Evolutionary conservation across 2,329 filamentous ascomycete species (phyloP).

Genomic region (Trematosphaeria pertusa): DNA sequence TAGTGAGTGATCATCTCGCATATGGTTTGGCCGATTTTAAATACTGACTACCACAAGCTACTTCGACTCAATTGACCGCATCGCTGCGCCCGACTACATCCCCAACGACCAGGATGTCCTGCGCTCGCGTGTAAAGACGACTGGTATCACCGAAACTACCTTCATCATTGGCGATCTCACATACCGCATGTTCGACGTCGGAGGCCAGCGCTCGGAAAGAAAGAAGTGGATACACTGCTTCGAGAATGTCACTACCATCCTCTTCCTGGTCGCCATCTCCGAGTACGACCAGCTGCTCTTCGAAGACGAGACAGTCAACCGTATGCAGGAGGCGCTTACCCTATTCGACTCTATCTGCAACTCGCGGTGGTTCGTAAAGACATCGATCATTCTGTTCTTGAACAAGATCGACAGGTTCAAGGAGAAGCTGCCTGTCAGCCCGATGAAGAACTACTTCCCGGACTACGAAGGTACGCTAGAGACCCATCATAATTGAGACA

Average conservation of each 20-base stretch:
- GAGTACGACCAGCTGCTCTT: constrained; percentile 97
- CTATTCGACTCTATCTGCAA: constrained; percentile 77
- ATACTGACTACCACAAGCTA: constrained; percentile 65
- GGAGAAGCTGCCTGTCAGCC: constrained; percentile 75
- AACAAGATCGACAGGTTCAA: constrained; percentile 80
- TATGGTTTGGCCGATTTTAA: constrained; percentile 4
- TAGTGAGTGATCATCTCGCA: constrained; percentile 70
- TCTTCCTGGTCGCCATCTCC: constrained; percentile 95
- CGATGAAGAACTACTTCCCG: constrained; percentile 79
- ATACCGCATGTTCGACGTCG: constrained; percentile 97
- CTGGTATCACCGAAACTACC: constrained; percentile 94
- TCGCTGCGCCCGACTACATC: constrained; percentile 89
- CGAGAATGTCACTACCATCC: constrained; percentile 95
- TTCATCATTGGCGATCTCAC: constrained; percentile 95
- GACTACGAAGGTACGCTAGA: constrained; percentile 70
- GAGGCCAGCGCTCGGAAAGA: constrained; percentile 91
- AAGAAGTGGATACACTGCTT: constrained; percentile 99
- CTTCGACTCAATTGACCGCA: constrained; percentile 93
- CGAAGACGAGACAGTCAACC: constrained; percentile 87
- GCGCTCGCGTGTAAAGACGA: constrained; percentile 95
- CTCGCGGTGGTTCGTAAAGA: constrained; percentile 75
- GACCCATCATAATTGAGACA: background rate
- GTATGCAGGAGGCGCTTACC: constrained; percentile 75
- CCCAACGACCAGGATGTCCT: constrained; percentile 95
- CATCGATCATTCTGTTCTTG: constrained; percentile 74